These are phyloP conservation scores for Talaromyces ruber DNA, from an alignment of 495 filamentous ascomycete genomes.

Conservation along the genomic window DNA sequence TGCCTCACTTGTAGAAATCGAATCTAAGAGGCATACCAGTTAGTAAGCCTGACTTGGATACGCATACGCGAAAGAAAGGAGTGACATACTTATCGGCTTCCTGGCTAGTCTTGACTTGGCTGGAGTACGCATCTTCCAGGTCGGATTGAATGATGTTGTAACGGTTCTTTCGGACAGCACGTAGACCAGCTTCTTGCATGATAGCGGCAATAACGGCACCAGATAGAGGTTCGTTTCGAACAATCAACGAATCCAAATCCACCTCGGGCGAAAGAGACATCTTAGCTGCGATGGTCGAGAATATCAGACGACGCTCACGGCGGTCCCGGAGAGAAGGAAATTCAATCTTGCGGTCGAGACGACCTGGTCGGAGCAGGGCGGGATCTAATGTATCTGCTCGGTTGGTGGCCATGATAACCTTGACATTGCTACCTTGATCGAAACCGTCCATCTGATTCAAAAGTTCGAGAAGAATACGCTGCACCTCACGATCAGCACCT, in stretches of 20 bases:
- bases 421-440: conserved; percentile 96
- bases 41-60: not conserved
- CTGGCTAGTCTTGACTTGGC: conserved; percentile 82
- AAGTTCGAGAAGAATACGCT: conserved; percentile 93
- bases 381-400: conserved; percentile 95
- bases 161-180: conserved; percentile 93
- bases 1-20: conserved; percentile 48
- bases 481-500: conserved; percentile 93
- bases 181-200: conserved; percentile 96
- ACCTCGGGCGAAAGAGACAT: conserved; percentile 97
- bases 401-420: conserved; percentile 99
- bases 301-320: conserved; percentile 90
- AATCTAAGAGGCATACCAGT: conserved; percentile 27
- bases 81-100: conserved; percentile 53
- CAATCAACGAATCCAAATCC: conserved; percentile 89
- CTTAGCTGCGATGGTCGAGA: conserved; percentile 88
- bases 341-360: conserved; percentile 96
- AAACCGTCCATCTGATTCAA: conserved; percentile 99
- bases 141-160: conserved; percentile 98
- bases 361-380: conserved; percentile 85
- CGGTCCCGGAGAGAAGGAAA: conserved; percentile 88
- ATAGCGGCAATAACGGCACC: conserved; percentile 96
- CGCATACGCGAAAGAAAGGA: not conserved
- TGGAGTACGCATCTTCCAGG: conserved; percentile 90
- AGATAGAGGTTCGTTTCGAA: conserved; percentile 89